Evolutionary conservation across 108 stramenopile species (phyloP).

Genomic region (Cyclostephanos invisitatus): DNA sequence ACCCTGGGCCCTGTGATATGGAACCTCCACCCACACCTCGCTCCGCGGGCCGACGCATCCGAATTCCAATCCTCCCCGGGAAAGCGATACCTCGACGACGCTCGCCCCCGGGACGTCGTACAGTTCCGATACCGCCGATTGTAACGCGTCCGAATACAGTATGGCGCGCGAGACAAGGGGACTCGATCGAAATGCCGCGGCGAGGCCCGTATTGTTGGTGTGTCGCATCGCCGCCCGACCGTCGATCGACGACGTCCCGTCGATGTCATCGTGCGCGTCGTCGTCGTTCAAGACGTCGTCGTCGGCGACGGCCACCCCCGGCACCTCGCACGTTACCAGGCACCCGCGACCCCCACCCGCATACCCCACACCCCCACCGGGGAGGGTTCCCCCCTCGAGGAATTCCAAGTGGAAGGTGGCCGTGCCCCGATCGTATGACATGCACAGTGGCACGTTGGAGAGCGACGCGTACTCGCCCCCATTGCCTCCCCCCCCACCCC

Average conservation of each 20-base stretch:
- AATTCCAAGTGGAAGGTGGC: slow-evolving; percentile 69
- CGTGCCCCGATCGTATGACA: slow-evolving; percentile 58
- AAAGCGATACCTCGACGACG: slow-evolving; percentile 39
- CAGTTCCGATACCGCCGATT: slow-evolving; percentile 55
- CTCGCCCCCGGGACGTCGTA: slow-evolving; percentile 55
- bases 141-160: slow-evolving; percentile 51
- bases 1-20: slow-evolving; percentile 39
- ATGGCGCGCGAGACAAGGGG: slow-evolving; percentile 59
- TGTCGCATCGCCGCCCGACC: background rate
- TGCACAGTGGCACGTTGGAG: slow-evolving; percentile 50
- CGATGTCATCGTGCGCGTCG: slow-evolving; percentile 30
- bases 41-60: slow-evolving; percentile 52
- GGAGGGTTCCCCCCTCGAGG: slow-evolving; percentile 31
- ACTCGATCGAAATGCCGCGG: slow-evolving; percentile 60
- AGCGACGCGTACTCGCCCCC: slow-evolving; percentile 49
- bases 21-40: slow-evolving; percentile 49
- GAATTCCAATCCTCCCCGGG: slow-evolving; percentile 53
- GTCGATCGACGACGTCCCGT: background rate
- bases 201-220: slow-evolving; percentile 39
- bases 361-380: slow-evolving; percentile 4
- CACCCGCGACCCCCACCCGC: slow-evolving; percentile 35
- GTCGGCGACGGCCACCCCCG: slow-evolving; percentile 45
- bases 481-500: slow-evolving; percentile 4
- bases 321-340: slow-evolving; percentile 48
- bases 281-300: slow-evolving; percentile 52